Percentiles rank a stretch among this genome's conserved stretches.
Conservation (phyloP, 495 filamentous ascomycete genomes). For the Talaromyces proteolyticus region DNA sequence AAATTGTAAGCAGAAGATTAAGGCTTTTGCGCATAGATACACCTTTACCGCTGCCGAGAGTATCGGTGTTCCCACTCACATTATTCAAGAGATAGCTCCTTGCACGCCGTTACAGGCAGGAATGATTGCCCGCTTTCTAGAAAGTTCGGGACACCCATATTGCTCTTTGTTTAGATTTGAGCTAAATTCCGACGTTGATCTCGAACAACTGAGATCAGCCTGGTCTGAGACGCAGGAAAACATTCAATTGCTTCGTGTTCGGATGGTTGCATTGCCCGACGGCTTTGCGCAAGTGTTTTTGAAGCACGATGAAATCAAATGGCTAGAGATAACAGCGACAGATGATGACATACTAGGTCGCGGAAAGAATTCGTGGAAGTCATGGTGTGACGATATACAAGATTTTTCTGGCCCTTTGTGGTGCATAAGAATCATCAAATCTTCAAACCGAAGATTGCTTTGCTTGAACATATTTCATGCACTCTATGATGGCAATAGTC, state of each 20-base stretch:
- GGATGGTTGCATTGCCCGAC: conserved; percentile 58
- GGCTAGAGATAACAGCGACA: conserved; percentile 26
- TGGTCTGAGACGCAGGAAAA: conserved; percentile 42
- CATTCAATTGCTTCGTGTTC: conserved; percentile 57
- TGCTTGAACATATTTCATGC: conserved; percentile 73
- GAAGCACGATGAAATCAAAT: conserved; percentile 37
- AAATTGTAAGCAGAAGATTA: conserved; percentile 46
- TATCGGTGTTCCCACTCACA: conserved; percentile 31
- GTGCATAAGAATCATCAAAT: conserved; percentile 35
- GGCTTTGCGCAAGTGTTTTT: conserved; percentile 67
- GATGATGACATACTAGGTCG: conserved; percentile 21
- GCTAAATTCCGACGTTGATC: conserved; percentile 34
- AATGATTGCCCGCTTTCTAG: conserved; percentile 64
- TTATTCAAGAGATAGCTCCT: conserved; percentile 66
- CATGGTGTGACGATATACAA: conserved; percentile 37
- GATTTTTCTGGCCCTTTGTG: conserved; percentile 25
- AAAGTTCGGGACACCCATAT: conserved; percentile 50
- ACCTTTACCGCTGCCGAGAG: conserved; percentile 36
- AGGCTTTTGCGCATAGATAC: conserved; percentile 52
- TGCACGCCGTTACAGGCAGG: conserved; percentile 78
- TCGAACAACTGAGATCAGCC: conserved; percentile 35
- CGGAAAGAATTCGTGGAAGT: conserved; percentile 17
- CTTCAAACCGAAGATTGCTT: conserved; percentile 28
- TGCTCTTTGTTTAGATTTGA: conserved; percentile 63
- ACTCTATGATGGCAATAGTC: conserved; percentile 81